These are phyloP conservation scores for Trypanosoma avium DNA, from an alignment of 208 protist species.

Conservation along the genomic window DNA sequence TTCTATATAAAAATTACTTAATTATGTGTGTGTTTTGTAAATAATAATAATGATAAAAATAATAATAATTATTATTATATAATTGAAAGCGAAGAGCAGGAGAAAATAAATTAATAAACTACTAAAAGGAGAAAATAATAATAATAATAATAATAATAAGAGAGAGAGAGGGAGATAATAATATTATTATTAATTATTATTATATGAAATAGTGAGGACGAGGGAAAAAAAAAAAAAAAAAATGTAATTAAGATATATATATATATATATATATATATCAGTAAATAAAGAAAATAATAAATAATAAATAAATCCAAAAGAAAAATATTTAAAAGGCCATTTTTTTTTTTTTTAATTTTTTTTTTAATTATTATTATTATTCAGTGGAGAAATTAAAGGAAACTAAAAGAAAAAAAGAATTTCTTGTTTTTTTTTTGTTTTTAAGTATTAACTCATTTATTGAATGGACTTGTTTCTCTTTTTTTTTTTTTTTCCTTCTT, in stretches of 20 bases:
- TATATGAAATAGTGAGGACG: not conserved
- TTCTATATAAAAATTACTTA: too few relatives aligned
- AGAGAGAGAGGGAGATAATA: not conserved
- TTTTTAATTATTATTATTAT: too few relatives aligned
- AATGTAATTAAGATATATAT: not conserved
- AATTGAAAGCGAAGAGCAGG: too few relatives aligned
- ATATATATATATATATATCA: not conserved
- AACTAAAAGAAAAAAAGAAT: not conserved
- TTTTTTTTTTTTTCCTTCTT: not conserved
- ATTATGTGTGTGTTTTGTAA: too few relatives aligned
- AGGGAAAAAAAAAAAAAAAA: constrained; percentile 1
- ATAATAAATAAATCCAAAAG: not conserved
- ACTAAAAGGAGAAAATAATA: too few relatives aligned
- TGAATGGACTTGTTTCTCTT: too few relatives aligned
- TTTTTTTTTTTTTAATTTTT: not conserved
- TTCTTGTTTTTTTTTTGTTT: not conserved
- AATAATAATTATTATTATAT: not conserved
- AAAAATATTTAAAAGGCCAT: too few relatives aligned
- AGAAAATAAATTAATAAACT: too few relatives aligned
- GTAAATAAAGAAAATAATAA: constrained; percentile 2
- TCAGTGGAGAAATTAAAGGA: not conserved
- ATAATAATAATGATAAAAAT: not conserved
- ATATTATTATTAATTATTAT: not conserved
- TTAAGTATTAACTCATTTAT: constrained; percentile 7
- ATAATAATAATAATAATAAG: too few relatives aligned